A percentile compares a stretch with the other conserved stretches of the same genome.
These are phyloP conservation scores for Halophytophthora batemanensis DNA, from an alignment of 352 stramenopile genomes.

Conservation along the genomic window DNA sequence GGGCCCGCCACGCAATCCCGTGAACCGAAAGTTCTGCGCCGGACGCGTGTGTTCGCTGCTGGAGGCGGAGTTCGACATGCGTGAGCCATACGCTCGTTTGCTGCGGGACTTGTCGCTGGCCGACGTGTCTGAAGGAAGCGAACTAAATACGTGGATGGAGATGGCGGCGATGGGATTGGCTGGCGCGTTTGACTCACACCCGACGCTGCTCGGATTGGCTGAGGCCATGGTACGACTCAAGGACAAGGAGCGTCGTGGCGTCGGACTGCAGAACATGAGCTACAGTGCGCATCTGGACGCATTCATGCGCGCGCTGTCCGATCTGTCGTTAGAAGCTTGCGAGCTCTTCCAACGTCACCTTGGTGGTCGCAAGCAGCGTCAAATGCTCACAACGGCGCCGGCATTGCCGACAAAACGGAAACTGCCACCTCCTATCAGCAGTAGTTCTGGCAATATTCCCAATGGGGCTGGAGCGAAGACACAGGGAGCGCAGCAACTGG, in stretches of 20 bases:
- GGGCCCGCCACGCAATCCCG: conserved; percentile 35
- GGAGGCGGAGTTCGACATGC: conserved; percentile 56
- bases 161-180: conserved; percentile 68
- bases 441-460: neutral
- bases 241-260: conserved; percentile 70
- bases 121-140: conserved; percentile 36
- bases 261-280: conserved; percentile 80
- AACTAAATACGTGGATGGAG: conserved; percentile 58
- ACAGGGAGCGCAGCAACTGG: conserved; percentile 2
- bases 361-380: conserved; percentile 55
- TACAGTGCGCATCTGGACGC: conserved; percentile 63
- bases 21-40: conserved; percentile 61
- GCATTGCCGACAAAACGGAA: conserved; percentile 34
- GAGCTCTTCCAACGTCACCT: conserved; percentile 75
- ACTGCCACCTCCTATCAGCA: conserved; percentile 1
- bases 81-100: conserved; percentile 42
- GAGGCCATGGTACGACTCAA: conserved; percentile 75
- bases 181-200: conserved; percentile 55
- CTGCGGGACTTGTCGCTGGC: conserved; percentile 56
- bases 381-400: conserved; percentile 17
- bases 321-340: conserved; percentile 54
- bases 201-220: conserved; percentile 57
- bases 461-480: neutral
- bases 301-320: conserved; percentile 61
- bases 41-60: conserved; percentile 47